Evolutionary conservation across 352 stramenopile genomes (phyloP), one percentile per base, ranked within the genome.

Genomic region (Globisporangium viniferum): DNA sequence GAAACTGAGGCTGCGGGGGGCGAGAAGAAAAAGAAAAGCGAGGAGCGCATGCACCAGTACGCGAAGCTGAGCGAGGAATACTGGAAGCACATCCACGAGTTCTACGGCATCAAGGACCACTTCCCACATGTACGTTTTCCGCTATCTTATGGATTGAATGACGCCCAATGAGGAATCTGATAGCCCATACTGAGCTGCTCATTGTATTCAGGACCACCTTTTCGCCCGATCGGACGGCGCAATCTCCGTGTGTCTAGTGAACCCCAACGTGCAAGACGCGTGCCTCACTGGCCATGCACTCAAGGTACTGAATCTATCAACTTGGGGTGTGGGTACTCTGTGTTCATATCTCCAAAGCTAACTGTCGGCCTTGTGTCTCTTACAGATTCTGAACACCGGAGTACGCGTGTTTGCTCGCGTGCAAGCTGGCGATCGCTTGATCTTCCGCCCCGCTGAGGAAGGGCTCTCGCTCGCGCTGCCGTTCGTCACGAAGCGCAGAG

Each of bases 341-440:
- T 33, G 31, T 33, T 33, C 31, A 33, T 33, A 5, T 6, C 31
- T 33, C 31, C 31, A 33, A 5, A 33, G 31, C 31, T 33, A 33
- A 33, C 31, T 33, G 5, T 33, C 31, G 31, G 31, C 4, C 2
- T 33, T 33, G 31, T 33, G 31, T 33, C 31, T 33, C n/a, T 44
- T 44, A 18, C 49, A 89, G 73, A 83, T 97, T 36, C 71, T 98
- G 22, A 92, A 97, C 72, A 95, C 89, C 31, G 92, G 92, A 2
- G 68, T 97, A n/a, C 86, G 89, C 18, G 85, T 94, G 41, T 97
- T 98, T 71, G 82, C 90, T 62, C 88, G 88, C 57, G 82, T 89
- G 10, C 78, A 81, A 36, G 64, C 75, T 18, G 74, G 74, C 9
- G 71, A 79, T 3, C 76, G 74, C 6, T 74, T 83, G 27, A 69